Base-by-base conservation (phyloP, 257 asterid genomes). In the Oldenlandia corymbosa region DNA sequence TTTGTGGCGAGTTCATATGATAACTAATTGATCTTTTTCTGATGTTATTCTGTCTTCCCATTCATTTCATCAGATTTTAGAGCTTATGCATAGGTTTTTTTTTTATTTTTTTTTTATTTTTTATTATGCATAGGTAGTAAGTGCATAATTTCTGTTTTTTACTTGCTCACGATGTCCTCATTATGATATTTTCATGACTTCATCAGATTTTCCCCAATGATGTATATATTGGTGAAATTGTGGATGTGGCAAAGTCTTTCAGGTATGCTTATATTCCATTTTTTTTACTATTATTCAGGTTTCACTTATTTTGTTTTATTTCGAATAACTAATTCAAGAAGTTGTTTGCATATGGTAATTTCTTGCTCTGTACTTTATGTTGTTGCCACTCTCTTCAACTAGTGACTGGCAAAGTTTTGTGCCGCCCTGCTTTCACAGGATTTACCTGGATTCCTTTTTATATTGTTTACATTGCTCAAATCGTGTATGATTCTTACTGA, bases 201-300 rank as follows among this genome's bases (percentile, higher is more conserved):
- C 55, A 75, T 77, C 86, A 91, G 95, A 88, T 91, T 66, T 85
- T 85, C 75, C 98, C 96, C 10, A 79, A 85, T 80, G 95, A 91
- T 67, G 88, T 85, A 61, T 79, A 79, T 73, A 79, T 86, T 45
- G 84, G 82, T 46, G 98, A 91, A 60, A 72, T 83, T 62, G 47
- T 81, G 66, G 87, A 85, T 63, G 76, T 88, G 52, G 75, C 93
- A 39, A 88, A 83, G 60, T 76, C 83, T 62, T 75, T 76, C 77
- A 86, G 98, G 95, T 91, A 20, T 30, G 60, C 66, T 49, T 48
- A 49, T 60, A n/a, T 10, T 47, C n/a, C 17, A 26, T 58, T 49
- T 61, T 16, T 16, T 24, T 71, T 34, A n/a, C 39, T 23, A 46
- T 71, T 47, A n/a, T n/a, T n/a, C n/a, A n/a, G n/a, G n/a, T n/a